Evolutionary conservation across 164 flowering plant genomes (phyloP).

Genomic region (Magnolia officinalis): DNA sequence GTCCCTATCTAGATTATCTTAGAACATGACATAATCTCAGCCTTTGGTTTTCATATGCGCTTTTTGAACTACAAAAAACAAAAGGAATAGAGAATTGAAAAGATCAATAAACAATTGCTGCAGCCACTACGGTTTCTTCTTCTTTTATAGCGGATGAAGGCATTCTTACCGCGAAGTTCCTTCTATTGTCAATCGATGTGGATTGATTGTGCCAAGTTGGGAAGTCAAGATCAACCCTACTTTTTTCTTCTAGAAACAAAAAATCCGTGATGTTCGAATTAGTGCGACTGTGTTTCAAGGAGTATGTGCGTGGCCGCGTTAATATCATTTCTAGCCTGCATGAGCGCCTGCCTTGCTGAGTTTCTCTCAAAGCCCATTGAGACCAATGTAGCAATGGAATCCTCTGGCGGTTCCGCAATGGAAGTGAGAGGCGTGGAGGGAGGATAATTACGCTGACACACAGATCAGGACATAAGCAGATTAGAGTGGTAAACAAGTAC

Average conservation of each 20-base stretch:
- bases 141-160: not conserved
- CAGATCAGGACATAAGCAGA: not conserved
- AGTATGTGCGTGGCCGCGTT: constrained; percentile 90
- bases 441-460: constrained; percentile 57
- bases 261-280: not conserved
- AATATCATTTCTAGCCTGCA: constrained; percentile 83
- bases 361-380: constrained; percentile 94
- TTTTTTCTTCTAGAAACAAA: not conserved
- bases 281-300: constrained; percentile 82
- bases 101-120: not conserved
- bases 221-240: not conserved
- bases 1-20: not conserved
- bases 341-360: constrained; percentile 84
- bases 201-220: not conserved
- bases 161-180: not conserved
- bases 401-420: constrained; percentile 65
- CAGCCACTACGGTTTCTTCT: not conserved
- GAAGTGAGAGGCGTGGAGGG: constrained; percentile 34
- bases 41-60: not conserved
- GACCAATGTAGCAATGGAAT: constrained; percentile 66
- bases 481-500: not conserved
- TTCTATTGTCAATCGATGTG: not conserved
- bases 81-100: not conserved
- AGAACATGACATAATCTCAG: not conserved
- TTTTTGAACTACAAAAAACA: not conserved